Base-by-base conservation (phyloP, 208 protist genomes). In the Zelonia costaricensis region DNA sequence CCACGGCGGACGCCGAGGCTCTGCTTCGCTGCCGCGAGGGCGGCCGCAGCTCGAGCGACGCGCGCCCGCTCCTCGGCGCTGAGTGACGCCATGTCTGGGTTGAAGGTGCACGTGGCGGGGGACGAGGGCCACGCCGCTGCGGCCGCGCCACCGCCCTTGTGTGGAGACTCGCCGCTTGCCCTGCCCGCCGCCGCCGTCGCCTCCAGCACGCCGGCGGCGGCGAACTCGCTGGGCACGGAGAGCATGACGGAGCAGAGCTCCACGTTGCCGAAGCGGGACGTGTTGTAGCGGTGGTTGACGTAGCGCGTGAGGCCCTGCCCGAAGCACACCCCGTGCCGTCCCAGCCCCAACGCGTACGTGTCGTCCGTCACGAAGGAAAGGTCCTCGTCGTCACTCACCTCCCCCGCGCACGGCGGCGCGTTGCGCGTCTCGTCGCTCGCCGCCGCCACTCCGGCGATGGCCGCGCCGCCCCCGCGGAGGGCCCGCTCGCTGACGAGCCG, bases 241-340 rank as follows among this genome's bases (percentile, higher is more conserved):
- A 94, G 69, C 72, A 91, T 88, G 12, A 94, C 75, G 4, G 88
- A 89, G 55, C 82, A 92, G 28, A 94, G 63, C 76, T 94, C 88
- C 38, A 88, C 78, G 65, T 94, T 94, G 46, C 88, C 88, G 54
- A 88, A 94, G 20, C 78, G 86, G 20, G 74, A 78, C 8, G 86
- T 56, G 69, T 92, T 92, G 77, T 94, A 94, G 46, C 88, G 88
- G 68, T 94, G 88, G 69, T 94, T 94, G 39, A 88, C 89, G 73
- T 94, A 94, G 25, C 88, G 82, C 16, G 84, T 75, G 9, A 92
- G 68, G 8, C 85, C 81, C 47, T 92, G 88, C 2, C 88, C 88
- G 58, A 91, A 92, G 68, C 84, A 92, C 27, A 92, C 62, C 27
- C 69, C 77, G 35, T 91, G 76, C n/a, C 60, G 42, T 18, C 81